Conservation (phyloP, 2,329 filamentous ascomycete genomes). For the Clarireedia homoeocarpa region DNA sequence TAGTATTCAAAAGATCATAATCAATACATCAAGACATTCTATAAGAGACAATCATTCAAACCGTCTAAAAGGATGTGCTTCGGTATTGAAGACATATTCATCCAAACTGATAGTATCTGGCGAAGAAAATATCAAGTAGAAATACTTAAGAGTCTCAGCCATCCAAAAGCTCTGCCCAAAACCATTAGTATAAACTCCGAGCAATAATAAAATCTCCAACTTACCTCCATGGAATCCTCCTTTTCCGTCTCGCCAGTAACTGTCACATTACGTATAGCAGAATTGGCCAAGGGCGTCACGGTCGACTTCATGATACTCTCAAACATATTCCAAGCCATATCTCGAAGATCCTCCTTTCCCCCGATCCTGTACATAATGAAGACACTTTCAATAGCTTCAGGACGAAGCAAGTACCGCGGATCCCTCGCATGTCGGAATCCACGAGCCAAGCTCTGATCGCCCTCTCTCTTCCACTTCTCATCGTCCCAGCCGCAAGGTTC, state of each 20-base stretch:
- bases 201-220: neutral
- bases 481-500: slow-evolving; percentile 16
- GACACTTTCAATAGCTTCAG: slow-evolving; percentile 58
- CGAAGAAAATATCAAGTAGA: slow-evolving; percentile 42
- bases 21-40: too few relatives aligned
- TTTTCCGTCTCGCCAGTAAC: slow-evolving; percentile 14
- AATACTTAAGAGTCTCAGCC: slow-evolving; percentile 56
- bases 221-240: slow-evolving; percentile 45
- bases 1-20: too few relatives aligned
- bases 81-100: slow-evolving; percentile 42
- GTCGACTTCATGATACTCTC: slow-evolving; percentile 35
- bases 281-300: slow-evolving; percentile 34
- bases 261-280: slow-evolving; percentile 34
- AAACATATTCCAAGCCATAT: slow-evolving; percentile 40
- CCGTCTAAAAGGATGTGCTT: slow-evolving; percentile 19
- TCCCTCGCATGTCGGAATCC: slow-evolving; percentile 12
- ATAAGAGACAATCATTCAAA: neutral
- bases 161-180: slow-evolving; percentile 42
- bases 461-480: slow-evolving; percentile 42
- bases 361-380: slow-evolving; percentile 44
- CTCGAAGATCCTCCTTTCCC: slow-evolving; percentile 26
- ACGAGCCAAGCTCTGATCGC: neutral
- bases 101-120: slow-evolving; percentile 48
- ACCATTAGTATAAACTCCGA: neutral
- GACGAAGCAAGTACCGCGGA: slow-evolving; percentile 42